Evolutionary conservation across 2,329 filamentous ascomycete genomes (phyloP).

Genomic region (Penicillium hordei): DNA sequence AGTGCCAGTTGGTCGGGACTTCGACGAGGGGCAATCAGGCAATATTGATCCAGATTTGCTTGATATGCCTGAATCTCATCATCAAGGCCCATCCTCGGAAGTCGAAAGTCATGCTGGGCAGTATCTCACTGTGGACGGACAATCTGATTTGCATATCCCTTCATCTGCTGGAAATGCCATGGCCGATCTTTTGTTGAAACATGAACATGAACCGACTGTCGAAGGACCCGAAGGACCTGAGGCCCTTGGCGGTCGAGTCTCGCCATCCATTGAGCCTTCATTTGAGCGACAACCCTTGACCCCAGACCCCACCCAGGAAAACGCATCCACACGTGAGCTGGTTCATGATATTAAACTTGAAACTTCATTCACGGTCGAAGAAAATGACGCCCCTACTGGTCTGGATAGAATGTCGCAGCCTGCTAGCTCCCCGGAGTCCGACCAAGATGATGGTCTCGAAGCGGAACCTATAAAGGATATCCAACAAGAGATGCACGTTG

Average conservation of each 20-base stretch:
- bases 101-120: background rate
- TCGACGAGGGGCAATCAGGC: background rate
- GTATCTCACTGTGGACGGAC: background rate
- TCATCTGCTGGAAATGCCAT: background rate
- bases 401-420: background rate
- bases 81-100: background rate
- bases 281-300: constrained; percentile 20
- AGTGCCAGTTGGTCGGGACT: background rate
- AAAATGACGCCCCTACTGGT: background rate
- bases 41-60: background rate
- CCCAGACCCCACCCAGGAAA: constrained; percentile 27
- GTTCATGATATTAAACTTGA: background rate
- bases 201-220: background rate
- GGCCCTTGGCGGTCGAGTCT: background rate
- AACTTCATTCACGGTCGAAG: no score
- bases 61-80: background rate
- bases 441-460: background rate
- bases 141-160: background rate
- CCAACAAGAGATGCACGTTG: background rate
- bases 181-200: background rate
- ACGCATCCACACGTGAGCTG: background rate
- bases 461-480: background rate
- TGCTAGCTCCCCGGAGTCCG: background rate
- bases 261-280: background rate
- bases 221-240: background rate